These are phyloP conservation scores for Umbilicus rupestris DNA, from an alignment of 164 flowering plant genomes.

Conservation along the genomic window DNA sequence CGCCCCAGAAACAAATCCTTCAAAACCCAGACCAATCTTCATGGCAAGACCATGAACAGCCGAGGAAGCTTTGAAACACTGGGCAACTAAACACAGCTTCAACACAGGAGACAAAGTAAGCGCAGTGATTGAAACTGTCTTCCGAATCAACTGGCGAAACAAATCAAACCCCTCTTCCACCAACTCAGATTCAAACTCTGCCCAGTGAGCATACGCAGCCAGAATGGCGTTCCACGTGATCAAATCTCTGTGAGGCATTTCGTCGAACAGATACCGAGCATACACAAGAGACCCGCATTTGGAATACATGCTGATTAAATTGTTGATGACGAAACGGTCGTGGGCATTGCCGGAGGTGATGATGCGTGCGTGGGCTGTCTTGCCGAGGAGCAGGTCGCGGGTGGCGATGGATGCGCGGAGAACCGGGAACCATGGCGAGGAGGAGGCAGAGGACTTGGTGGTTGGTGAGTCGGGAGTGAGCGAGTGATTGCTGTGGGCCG, in stretches of 20 bases:
- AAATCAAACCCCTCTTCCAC: conserved; percentile 26
- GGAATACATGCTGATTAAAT: conserved; percentile 38
- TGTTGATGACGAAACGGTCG: conserved; percentile 40
- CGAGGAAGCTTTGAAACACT: conserved; percentile 22
- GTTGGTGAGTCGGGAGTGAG: not conserved
- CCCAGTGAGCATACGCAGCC: conserved; percentile 27
- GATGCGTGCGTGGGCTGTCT: conserved; percentile 30
- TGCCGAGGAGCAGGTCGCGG: conserved; percentile 26
- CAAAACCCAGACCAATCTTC: conserved; percentile 37
- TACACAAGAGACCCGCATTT: conserved; percentile 29
- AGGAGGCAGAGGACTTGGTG: conserved; percentile 16
- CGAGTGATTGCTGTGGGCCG: conserved; percentile 6
- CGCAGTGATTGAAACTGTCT: conserved; percentile 13
- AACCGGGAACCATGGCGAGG: conserved; percentile 33
- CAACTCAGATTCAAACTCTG: conserved; percentile 11
- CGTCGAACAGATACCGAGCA: conserved; percentile 42
- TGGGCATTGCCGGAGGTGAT: conserved; percentile 16
- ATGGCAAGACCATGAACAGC: conserved; percentile 34
- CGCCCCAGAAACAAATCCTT: conserved; percentile 34
- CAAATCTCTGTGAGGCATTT: conserved; percentile 27
- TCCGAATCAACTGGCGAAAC: conserved; percentile 19
- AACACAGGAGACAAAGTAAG: conserved; percentile 42
- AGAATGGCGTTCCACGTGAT: conserved; percentile 49
- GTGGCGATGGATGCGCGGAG: conserved; percentile 35
- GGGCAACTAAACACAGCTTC: conserved; percentile 31